phyloP scores from a whole-genome alignment of 768 basidiomycete species.

The Crucibulum laeve region DNA sequence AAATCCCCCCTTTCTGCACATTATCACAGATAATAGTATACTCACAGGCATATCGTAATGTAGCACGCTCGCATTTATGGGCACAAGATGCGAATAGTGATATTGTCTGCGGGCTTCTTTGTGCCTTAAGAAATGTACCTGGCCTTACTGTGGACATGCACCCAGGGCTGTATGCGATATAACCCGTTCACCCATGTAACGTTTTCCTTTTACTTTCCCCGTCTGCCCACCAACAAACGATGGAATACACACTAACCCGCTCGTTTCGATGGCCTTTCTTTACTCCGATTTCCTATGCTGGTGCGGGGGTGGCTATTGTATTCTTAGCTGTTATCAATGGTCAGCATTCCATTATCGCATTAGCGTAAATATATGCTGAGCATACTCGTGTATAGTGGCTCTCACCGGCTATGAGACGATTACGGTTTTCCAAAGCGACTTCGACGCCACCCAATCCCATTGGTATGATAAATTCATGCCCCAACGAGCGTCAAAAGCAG shows the following conservation, averaged over 20 bases:
- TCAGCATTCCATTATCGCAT: not conserved
- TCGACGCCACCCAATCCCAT: conserved; percentile 11
- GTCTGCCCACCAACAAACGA: not conserved
- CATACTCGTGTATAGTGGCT: conserved; percentile 8
- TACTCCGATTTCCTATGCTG: not conserved
- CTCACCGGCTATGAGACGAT: conserved; percentile 18
- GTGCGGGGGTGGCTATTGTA: conserved; percentile 7
- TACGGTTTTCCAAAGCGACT: conserved; percentile 12
- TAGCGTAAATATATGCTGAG: not conserved
- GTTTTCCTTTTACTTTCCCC: not conserved
- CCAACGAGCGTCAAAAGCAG: conserved; percentile 5
- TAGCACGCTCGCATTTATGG: too few species aligned
- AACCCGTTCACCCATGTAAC: conserved; percentile 1
- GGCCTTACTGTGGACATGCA: not conserved
- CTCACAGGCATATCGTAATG: too few species aligned
- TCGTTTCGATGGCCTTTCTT: conserved; percentile 6
- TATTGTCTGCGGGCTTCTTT: too few species aligned
- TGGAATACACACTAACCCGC: conserved; percentile 13
- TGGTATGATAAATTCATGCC: conserved; percentile 16
- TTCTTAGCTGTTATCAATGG: conserved; percentile 13
- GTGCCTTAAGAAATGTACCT: not conserved
- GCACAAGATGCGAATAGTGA: too few species aligned
- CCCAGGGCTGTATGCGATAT: not conserved
- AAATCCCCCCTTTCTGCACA: too few species aligned
- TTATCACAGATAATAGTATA: too few species aligned